Evolutionary conservation across 805 yeast genomes (phyloP), one percentile per base, ranked within the genome.

Genomic region (Millerozyma acaciae): DNA sequence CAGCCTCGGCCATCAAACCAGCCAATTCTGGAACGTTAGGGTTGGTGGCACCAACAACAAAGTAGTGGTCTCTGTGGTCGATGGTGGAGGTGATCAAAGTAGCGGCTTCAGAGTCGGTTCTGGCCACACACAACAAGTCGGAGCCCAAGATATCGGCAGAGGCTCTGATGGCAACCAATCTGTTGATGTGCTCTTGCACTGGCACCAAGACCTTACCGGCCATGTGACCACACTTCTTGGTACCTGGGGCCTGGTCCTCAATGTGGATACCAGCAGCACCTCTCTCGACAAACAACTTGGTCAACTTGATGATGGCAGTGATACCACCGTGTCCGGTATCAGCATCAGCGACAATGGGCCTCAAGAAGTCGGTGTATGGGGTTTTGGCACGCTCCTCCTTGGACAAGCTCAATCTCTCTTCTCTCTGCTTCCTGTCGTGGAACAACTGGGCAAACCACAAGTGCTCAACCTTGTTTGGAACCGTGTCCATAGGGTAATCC

Each of bases 301-400:
- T 88, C 60, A 90, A 77, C 68, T 90, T 90, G 68, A 88, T 83
- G 48, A 87, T 87, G 37, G 97, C 97, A 39, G 97, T 89, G 51
- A 88, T 75, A 59, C 98, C 97, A 66, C 98, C 98, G 62, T 90
- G 97, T 49, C 98, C 98, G 38, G 97, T 93, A 66, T 90, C 98
- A 47, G 90, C 98, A 60, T 90, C 98, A 26, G 97, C 97, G 50
- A 90, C 75, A 50, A 90, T 86, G 38, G 98, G 98, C 51, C 96
- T 79, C 57, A 90, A 67, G 64, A 84, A 90, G 68, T 90, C 98
- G 35, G 71, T 82, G 63, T 80, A 78, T 30, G 80, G 80, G 32
- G 80, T 69, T 60, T 83, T 73, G 9, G 78, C 73, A 48, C 95
- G 76, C 64, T 85, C 77, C 34, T 66, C 76, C 40, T 68, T 67